A percentile compares a stretch with the other conserved stretches of the same genome.
Conservation (phyloP, 306 rosid species). For the Crotalaria pallida region DNA sequence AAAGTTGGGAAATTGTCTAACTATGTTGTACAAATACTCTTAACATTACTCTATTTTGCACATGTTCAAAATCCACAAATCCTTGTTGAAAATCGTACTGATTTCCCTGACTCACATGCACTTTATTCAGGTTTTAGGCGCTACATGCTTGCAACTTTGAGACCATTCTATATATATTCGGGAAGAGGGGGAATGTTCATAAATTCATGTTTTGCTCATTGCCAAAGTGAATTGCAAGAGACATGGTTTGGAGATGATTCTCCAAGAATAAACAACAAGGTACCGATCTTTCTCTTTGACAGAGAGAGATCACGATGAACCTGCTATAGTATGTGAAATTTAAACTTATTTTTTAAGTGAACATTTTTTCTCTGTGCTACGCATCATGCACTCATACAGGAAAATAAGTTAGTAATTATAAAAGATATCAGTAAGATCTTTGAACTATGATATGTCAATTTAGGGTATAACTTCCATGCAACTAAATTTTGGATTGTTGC, state of each 20-base stretch:
- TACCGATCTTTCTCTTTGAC: slow-evolving; percentile 7
- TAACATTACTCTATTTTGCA: neutral
- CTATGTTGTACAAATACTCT: too few relatives aligned
- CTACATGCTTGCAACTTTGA: slow-evolving; percentile 55
- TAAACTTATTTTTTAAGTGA: neutral
- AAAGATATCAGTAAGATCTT: neutral
- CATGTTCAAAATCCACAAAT: neutral
- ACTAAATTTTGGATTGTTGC: too few relatives aligned
- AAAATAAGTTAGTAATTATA: neutral
- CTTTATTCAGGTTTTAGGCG: slow-evolving; percentile 55
- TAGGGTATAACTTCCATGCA: too few relatives aligned
- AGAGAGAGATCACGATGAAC: neutral
- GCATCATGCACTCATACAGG: neutral
- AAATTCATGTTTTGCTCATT: slow-evolving; percentile 94
- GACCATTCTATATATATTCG: slow-evolving; percentile 43
- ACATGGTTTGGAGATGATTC: slow-evolving; percentile 79
- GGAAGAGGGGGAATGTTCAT: slow-evolving; percentile 72
- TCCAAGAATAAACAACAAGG: slow-evolving; percentile 73
- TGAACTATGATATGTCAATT: neutral
- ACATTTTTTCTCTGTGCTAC: neutral
- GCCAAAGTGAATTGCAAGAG: slow-evolving; percentile 94
- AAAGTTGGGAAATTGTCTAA: too few relatives aligned
- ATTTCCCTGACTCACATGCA: slow-evolving; percentile 1
- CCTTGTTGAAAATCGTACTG: neutral
- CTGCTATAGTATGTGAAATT: neutral